A percentile compares a stretch with the other conserved stretches of the same genome.
These are phyloP conservation scores for Clohesyomyces aquaticus DNA, from an alignment of 495 filamentous ascomycete genomes.

Conservation along the genomic window DNA sequence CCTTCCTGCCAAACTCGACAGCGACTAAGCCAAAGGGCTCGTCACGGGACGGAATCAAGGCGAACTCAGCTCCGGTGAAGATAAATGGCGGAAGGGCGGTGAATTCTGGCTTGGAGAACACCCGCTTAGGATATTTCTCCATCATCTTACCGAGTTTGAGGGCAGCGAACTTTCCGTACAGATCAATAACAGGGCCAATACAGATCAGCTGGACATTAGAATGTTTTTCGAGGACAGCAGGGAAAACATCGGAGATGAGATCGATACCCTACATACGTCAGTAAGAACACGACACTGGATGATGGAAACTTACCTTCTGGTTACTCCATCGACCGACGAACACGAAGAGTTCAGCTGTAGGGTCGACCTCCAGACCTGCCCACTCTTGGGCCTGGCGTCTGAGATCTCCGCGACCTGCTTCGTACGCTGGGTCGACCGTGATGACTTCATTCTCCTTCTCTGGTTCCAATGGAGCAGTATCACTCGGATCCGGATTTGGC, in stretches of 20 bases:
- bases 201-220: slow-evolving; percentile 71
- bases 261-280: slow-evolving; percentile 58
- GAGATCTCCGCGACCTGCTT: slow-evolving; percentile 60
- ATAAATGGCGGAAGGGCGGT: slow-evolving; percentile 74
- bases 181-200: slow-evolving; percentile 74
- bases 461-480: slow-evolving; percentile 69
- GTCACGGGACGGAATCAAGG: slow-evolving; percentile 76
- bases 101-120: slow-evolving; percentile 78
- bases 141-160: slow-evolving; percentile 73
- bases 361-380: slow-evolving; percentile 69
- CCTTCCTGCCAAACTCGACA: slow-evolving; percentile 79
- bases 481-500: slow-evolving; percentile 76
- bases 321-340: slow-evolving; percentile 81
- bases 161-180: slow-evolving; percentile 78
- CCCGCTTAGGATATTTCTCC: slow-evolving; percentile 74
- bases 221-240: slow-evolving; percentile 68
- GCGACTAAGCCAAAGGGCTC: slow-evolving; percentile 83
- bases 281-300: background rate
- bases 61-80: slow-evolving; percentile 79
- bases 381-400: slow-evolving; percentile 75
- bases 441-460: slow-evolving; percentile 53
- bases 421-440: slow-evolving; percentile 60
- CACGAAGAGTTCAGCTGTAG: slow-evolving; percentile 72
- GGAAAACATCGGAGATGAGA: slow-evolving; percentile 77
- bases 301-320: slow-evolving; percentile 57